These are phyloP conservation scores for Hypoxylon lenormandii DNA, from an alignment of 495 filamentous ascomycete genomes.

Conservation along the genomic window DNA sequence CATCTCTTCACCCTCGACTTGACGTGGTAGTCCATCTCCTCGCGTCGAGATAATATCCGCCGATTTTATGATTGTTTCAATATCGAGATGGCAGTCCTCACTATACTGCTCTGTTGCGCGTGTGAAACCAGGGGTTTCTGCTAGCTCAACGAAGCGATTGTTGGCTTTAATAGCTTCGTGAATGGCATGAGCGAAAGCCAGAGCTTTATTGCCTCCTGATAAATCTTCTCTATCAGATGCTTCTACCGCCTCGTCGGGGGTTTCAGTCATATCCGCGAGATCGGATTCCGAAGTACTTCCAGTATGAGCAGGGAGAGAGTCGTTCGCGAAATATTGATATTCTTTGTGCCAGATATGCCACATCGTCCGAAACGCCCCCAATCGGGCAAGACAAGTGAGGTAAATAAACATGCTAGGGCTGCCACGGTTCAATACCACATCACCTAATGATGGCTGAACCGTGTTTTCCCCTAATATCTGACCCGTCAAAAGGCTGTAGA, in stretches of 20 bases:
- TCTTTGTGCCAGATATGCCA: constrained; percentile 39
- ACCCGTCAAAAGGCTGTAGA: constrained; percentile 28
- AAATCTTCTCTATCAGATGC: neutral
- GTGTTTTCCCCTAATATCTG: neutral
- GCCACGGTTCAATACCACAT: neutral
- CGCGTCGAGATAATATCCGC: constrained; percentile 9
- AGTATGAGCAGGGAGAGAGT: neutral
- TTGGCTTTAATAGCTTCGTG: constrained; percentile 11
- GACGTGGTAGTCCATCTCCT: neutral
- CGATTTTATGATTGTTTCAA: constrained; percentile 30
- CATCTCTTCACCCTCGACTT: neutral
- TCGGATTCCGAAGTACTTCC: neutral
- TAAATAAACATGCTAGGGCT: constrained; percentile 15
- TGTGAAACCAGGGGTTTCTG: constrained; percentile 12
- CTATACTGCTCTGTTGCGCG: neutral
- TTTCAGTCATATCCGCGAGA: neutral
- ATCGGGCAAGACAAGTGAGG: constrained; percentile 37
- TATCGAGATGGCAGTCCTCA: constrained; percentile 39
- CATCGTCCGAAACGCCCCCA: constrained; percentile 48
- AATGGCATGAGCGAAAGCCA: constrained; percentile 24
- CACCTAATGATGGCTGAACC: constrained; percentile 8
- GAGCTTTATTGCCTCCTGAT: neutral
- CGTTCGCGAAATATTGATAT: neutral
- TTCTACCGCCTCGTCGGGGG: neutral
- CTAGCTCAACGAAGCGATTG: constrained; percentile 1